Conservation (phyloP, 805 yeast genomes). For the Metschnikowia noctiluminum region DNA sequence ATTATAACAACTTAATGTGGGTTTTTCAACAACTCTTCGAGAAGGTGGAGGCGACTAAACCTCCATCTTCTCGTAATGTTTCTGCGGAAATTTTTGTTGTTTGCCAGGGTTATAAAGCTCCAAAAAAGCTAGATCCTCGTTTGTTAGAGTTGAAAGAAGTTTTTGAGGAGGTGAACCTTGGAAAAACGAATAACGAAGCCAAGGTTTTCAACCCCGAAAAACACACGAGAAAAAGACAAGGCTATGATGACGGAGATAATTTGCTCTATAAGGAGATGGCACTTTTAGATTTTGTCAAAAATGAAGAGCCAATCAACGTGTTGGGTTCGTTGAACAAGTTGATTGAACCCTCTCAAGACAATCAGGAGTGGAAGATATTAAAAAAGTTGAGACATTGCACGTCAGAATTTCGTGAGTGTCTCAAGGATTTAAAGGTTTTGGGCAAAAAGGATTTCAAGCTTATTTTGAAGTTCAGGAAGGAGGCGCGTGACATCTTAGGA, state of each 20-base stretch:
- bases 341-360: slow-evolving; percentile 50
- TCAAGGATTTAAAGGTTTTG: slow-evolving; percentile 87
- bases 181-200: slow-evolving; percentile 74
- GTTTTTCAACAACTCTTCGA: slow-evolving; percentile 94
- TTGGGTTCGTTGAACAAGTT: slow-evolving; percentile 73
- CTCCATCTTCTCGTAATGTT: slow-evolving; percentile 98
- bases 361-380: slow-evolving; percentile 69
- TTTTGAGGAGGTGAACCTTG: slow-evolving; percentile 79
- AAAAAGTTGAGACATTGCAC: slow-evolving; percentile 75
- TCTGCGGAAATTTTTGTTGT: slow-evolving; percentile 99
- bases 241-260: slow-evolving; percentile 94
- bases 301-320: slow-evolving; percentile 78
- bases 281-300: slow-evolving; percentile 74
- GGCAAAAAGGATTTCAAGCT: slow-evolving; percentile 91
- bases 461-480: slow-evolving; percentile 83
- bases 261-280: slow-evolving; percentile 65
- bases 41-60: slow-evolving; percentile 97
- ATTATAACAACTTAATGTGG: slow-evolving; percentile 96
- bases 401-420: slow-evolving; percentile 72
- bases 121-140: slow-evolving; percentile 90
- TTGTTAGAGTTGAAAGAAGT: slow-evolving; percentile 89
- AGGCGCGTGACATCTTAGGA: slow-evolving; percentile 75
- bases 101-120: slow-evolving; percentile 94
- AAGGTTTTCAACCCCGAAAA: slow-evolving; percentile 93
- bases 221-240: slow-evolving; percentile 86